These are phyloP conservation scores for Cunninghamia lanceolata DNA, from an alignment of 75 land plant species.

Conservation along the genomic window DNA sequence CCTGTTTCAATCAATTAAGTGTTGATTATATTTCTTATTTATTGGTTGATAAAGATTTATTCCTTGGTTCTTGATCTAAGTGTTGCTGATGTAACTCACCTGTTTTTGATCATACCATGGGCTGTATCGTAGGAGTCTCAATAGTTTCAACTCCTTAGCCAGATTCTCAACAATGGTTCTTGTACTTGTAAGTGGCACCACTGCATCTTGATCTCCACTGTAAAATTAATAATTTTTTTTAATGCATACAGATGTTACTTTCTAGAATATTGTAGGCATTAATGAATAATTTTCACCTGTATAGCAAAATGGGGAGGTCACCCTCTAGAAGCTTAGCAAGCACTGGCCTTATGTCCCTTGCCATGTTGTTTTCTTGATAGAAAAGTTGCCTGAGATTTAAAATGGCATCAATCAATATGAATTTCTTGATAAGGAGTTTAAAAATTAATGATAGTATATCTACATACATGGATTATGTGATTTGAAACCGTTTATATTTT, in stretches of 20 bases:
- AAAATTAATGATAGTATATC: too few relatives aligned
- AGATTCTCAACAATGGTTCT: slow-evolving; percentile 14
- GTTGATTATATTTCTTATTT: not conserved
- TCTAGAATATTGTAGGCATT: not conserved
- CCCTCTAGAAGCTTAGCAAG: slow-evolving; percentile 2
- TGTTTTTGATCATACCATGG: slow-evolving; percentile 22
- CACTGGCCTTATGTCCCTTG: slow-evolving; percentile 10
- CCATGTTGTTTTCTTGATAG: slow-evolving; percentile 14
- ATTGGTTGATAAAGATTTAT: not conserved
- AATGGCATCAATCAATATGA: not conserved
- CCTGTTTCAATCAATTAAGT: slow-evolving; percentile 10
- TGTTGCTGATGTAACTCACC: not conserved
- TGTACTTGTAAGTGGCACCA: slow-evolving; percentile 22
- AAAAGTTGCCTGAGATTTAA: slow-evolving; percentile 6
- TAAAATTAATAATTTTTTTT: not conserved
- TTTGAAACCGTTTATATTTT: too few relatives aligned
- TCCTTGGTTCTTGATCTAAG: not conserved
- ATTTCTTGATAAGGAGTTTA: not conserved
- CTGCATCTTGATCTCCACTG: slow-evolving; percentile 28
- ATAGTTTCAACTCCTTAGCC: slow-evolving; percentile 22
- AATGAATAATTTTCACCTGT: slow-evolving; percentile 8
- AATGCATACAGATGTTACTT: not conserved
- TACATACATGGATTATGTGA: too few relatives aligned
- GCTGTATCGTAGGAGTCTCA: not conserved
- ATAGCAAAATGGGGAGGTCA: slow-evolving; percentile 15